phyloP scores from a whole-genome alignment of 78 protist species.

The Dictyostelium brefeldianum region DNA sequence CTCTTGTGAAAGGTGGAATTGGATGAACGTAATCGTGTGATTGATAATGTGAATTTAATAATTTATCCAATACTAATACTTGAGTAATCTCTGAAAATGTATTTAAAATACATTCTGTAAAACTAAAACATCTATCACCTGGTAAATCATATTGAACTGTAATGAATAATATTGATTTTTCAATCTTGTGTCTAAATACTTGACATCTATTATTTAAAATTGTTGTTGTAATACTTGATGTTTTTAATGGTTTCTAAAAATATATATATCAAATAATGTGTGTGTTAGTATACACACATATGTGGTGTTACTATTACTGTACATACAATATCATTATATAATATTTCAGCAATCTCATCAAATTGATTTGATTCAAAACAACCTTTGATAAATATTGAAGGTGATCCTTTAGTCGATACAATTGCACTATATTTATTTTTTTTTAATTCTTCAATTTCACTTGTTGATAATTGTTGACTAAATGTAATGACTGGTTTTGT shows the following conservation, averaged over 20 bases:
- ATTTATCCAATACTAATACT: conserved; percentile 41
- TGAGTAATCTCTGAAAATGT: conserved; percentile 1
- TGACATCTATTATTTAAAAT: conserved; percentile 59
- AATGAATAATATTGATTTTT: conserved; percentile 14
- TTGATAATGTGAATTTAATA: conserved; percentile 29
- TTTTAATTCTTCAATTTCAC: not conserved
- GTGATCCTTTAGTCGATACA: conserved; percentile 47
- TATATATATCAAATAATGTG: too few species aligned
- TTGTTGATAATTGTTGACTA: not conserved
- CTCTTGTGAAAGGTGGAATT: conserved; percentile 56
- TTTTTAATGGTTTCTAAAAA: conserved; percentile 1
- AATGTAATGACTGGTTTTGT: conserved; percentile 28
- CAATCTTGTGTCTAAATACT: not conserved
- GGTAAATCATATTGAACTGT: conserved; percentile 24
- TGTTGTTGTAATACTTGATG: not conserved
- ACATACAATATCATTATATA: conserved; percentile 63
- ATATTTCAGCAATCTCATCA: conserved; percentile 51
- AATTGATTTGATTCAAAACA: not conserved
- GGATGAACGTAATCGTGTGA: conserved; percentile 42
- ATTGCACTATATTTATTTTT: not conserved
- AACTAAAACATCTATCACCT: conserved; percentile 41
- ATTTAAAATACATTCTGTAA: conserved; percentile 1
- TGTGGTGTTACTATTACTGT: too few species aligned
- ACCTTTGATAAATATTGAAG: conserved; percentile 33
- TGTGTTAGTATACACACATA: too few species aligned